Evolutionary conservation across 2,329 filamentous ascomycete species (phyloP).

Genomic region (Arthrobotrys iridis): DNA sequence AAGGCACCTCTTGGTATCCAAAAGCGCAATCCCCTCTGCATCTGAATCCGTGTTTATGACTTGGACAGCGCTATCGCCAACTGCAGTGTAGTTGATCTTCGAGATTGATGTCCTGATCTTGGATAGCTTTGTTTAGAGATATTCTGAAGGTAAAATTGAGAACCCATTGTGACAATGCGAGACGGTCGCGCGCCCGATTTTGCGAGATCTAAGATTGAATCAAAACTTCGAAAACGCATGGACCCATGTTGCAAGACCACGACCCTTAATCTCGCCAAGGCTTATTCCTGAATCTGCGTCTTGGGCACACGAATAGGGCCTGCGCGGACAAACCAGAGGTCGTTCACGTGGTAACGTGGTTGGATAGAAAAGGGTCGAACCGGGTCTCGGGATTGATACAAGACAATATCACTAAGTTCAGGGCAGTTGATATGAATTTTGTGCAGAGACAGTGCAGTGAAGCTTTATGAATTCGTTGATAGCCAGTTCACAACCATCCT

Average conservation of each 20-base stretch:
- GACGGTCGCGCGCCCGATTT: constrained; percentile 22
- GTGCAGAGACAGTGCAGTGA: too few relatives aligned
- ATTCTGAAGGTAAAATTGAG: not conserved
- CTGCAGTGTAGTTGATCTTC: not conserved
- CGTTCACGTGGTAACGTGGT: constrained; percentile 15
- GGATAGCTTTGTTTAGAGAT: not conserved
- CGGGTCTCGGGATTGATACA: too few relatives aligned
- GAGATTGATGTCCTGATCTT: not conserved
- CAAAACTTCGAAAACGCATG: constrained; percentile 11
- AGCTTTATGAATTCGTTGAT: too few relatives aligned
- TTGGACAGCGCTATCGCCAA: too few relatives aligned
- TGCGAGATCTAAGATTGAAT: not conserved
- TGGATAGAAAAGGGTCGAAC: not conserved
- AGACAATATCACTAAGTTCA: too few relatives aligned
- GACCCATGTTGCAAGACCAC: not conserved
- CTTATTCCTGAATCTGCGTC: constrained; percentile 32
- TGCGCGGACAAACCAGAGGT: not conserved
- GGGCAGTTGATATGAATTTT: too few relatives aligned
- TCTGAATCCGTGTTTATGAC: not conserved
- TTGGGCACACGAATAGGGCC: not conserved
- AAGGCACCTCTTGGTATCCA: constrained; percentile 26
- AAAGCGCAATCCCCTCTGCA: constrained; percentile 19
- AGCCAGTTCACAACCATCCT: too few relatives aligned
- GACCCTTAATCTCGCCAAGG: constrained; percentile 44
- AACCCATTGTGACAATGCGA: not conserved